Evolutionary conservation across 768 basidiomycete species (phyloP).

Genomic region (Amanita polypyramis): DNA sequence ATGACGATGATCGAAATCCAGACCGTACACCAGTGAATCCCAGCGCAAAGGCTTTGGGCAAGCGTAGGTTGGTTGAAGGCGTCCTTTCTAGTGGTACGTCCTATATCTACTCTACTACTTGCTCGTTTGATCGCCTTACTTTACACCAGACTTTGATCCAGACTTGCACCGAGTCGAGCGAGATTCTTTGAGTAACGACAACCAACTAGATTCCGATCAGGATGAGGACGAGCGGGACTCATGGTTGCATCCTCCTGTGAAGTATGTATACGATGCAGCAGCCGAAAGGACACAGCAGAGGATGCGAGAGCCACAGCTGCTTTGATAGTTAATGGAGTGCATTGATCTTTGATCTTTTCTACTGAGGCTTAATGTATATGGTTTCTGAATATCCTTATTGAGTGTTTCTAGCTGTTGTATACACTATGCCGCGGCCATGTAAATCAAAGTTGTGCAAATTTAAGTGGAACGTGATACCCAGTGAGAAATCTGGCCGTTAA

Average conservation of each 20-base stretch:
- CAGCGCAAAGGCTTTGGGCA: constrained; percentile 84
- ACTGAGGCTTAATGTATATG: not conserved
- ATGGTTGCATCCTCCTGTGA: constrained; percentile 38
- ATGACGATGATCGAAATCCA: constrained; percentile 22
- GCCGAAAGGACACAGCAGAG: constrained; percentile 68
- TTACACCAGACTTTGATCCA: constrained; percentile 35
- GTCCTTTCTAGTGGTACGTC: not conserved
- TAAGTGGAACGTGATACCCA: too few relatives aligned
- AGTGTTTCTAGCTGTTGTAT: not conserved
- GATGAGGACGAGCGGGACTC: constrained; percentile 29
- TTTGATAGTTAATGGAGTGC: constrained; percentile 32
- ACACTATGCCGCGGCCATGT: too few relatives aligned
- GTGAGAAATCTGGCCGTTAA: too few relatives aligned
- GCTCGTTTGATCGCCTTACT: constrained; percentile 38
- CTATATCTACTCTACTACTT: not conserved
- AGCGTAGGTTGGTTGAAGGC: constrained; percentile 52
- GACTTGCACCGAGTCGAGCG: not conserved
- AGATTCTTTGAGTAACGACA: constrained; percentile 18
- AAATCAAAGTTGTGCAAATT: too few relatives aligned
- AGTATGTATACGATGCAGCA: constrained; percentile 88
- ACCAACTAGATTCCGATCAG: constrained; percentile 36
- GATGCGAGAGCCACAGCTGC: constrained; percentile 30
- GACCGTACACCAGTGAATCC: constrained; percentile 40
- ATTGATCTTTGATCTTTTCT: not conserved
- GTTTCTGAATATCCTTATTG: not conserved